Evolutionary conservation across 106 monocot species (phyloP), one percentile per base, ranked within the genome.

Genomic region (Acorus calamus): DNA sequence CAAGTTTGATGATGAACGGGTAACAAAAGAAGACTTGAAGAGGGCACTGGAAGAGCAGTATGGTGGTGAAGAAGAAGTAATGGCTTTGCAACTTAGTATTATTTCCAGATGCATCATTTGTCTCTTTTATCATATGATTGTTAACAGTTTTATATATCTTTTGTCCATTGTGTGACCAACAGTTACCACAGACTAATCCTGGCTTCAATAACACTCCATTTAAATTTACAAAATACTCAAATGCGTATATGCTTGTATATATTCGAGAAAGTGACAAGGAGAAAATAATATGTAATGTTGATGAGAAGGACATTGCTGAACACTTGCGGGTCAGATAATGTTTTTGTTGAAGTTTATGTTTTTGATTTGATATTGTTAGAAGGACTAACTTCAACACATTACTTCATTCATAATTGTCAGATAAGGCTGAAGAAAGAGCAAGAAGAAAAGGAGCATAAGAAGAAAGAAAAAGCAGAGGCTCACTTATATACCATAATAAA

Each of bases 231-330:
- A 98, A 98, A 66, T 98, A 98, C 71, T 98, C 96, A 66, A 98
- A 98, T 83, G 96, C 96, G 6, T 98, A 98, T 66, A 98, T 98
- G 96, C 85, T 98, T 69, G 96, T 91, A 28, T 98, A 98, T 63
- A 85, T 98, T 70, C 91, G 96, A 63, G 96, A 98, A 67, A 88
- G 87, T 76, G 91, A 98, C 70, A 98, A 88, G 78, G 96, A 98
- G 42, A 98, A 91, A 69, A 85, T 98, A 52, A 88, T 98, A 46
- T 98, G 96, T 47, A 85, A 87, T 81, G 96, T 98, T 66, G 91
- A 98, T 68, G 96, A 98, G 77, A 91, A 98, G 69, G 96, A 98
- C 53, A 98, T 98, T 47, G 96, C 96, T 8, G 91, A 98, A 70
- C 96, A 98, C 60, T 81, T 98, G 41, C 78, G 91, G 76, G 91